These are phyloP conservation scores for Ceratobasidium sp. DNA, from an alignment of 1,284 basidiomycete species.

Conservation along the genomic window DNA sequence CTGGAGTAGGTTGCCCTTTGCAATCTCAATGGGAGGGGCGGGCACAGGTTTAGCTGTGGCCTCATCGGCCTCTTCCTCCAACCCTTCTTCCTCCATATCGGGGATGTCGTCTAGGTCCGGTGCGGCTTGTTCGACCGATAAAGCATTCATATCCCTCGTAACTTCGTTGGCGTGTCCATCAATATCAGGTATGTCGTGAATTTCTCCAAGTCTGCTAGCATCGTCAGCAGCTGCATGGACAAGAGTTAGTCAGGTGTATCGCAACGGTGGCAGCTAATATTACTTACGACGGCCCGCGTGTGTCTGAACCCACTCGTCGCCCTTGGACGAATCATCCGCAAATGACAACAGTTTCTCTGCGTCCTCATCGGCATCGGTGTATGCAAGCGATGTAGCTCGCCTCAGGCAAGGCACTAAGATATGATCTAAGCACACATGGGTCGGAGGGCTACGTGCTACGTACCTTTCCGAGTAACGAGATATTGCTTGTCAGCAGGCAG, in stretches of 20 bases:
- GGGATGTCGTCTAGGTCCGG: slow-evolving; percentile 93
- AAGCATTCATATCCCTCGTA: slow-evolving; percentile 59
- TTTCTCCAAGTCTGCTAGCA: slow-evolving; percentile 69
- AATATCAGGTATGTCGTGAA: slow-evolving; percentile 87
- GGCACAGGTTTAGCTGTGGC: slow-evolving; percentile 79
- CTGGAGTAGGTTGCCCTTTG: slow-evolving; percentile 88
- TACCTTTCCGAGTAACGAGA: slow-evolving; percentile 87
- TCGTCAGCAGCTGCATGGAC: slow-evolving; percentile 57
- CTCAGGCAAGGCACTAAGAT: slow-evolving; percentile 86
- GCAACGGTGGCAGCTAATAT: not conserved
- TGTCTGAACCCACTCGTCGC: slow-evolving; percentile 89
- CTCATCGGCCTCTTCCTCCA: slow-evolving; percentile 82
- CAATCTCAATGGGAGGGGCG: slow-evolving; percentile 64
- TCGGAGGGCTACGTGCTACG: slow-evolving; percentile 49
- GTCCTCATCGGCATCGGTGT: slow-evolving; percentile 95
- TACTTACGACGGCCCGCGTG: slow-evolving; percentile 76
- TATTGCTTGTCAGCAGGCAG: slow-evolving; percentile 97
- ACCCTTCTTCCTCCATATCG: slow-evolving; percentile 89
- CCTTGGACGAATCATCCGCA: slow-evolving; percentile 66
- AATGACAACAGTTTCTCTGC: slow-evolving; percentile 89
- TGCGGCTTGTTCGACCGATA: slow-evolving; percentile 65
- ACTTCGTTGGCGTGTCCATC: slow-evolving; percentile 65
- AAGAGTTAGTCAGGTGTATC: not conserved
- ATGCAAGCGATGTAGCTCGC: slow-evolving; percentile 90
- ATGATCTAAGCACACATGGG: slow-evolving; percentile 15